These are phyloP conservation scores for Cnidoscolus chayamansa DNA, from an alignment of 441 rosid genomes.

Conservation along the genomic window DNA sequence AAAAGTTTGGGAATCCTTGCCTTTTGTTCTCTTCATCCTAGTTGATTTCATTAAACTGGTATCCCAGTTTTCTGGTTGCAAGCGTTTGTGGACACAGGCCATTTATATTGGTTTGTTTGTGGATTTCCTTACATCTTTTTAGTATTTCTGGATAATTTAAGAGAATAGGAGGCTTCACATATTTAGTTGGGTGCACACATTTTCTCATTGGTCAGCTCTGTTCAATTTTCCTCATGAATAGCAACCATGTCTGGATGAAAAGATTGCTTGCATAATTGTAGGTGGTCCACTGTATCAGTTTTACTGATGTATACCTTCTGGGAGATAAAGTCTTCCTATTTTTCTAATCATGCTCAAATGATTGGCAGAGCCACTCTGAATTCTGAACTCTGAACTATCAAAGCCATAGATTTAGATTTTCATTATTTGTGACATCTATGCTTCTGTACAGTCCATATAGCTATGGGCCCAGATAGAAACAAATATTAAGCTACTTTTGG, in stretches of 20 bases:
- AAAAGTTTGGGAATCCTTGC: background rate
- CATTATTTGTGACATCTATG: background rate
- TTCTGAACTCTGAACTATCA: background rate
- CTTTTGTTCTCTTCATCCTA: conserved; percentile 3
- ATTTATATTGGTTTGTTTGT: background rate
- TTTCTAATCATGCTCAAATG: background rate
- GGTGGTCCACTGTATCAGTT: background rate
- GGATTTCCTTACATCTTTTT: background rate
- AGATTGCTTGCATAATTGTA: background rate
- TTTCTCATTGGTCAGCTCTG: background rate
- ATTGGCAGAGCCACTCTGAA: background rate
- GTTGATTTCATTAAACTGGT: background rate
- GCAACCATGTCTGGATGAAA: background rate
- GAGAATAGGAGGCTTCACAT: too few relatives aligned
- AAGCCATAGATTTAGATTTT: background rate
- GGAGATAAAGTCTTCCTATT: conserved; percentile 10
- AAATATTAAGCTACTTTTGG: conserved; percentile 3
- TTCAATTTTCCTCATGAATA: background rate
- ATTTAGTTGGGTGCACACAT: too few relatives aligned
- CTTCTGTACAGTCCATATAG: conserved; percentile 1
- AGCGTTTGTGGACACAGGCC: background rate
- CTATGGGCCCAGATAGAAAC: background rate
- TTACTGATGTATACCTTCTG: background rate
- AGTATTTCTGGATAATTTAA: background rate
- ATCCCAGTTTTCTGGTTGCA: background rate